These are phyloP conservation scores for Stenocarpella maydis DNA, from an alignment of 2,329 filamentous ascomycete species.

Conservation along the genomic window DNA sequence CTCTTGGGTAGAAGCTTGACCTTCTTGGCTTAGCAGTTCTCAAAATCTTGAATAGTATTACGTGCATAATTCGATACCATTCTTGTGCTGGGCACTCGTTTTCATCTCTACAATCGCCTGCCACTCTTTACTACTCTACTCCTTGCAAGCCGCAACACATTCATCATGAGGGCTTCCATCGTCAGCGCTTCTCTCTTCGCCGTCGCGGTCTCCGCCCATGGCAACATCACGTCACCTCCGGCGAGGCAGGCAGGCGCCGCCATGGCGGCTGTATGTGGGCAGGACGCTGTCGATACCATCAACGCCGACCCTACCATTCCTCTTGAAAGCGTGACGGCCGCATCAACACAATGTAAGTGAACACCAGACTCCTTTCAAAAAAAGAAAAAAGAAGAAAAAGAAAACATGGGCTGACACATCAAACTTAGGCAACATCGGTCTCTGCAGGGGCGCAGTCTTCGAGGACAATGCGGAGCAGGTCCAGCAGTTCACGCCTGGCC, in stretches of 20 bases:
- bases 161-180: constrained; percentile 36
- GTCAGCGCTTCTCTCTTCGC: constrained; percentile 38
- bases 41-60: constrained; percentile 13
- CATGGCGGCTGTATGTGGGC: constrained; percentile 54
- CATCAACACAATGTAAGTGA: constrained; percentile 42
- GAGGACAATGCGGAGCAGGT: constrained; percentile 54
- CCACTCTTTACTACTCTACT: background rate
- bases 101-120: background rate
- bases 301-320: constrained; percentile 48
- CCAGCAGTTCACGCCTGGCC: constrained; percentile 52
- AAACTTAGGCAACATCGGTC: constrained; percentile 50
- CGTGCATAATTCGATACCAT: constrained; percentile 8
- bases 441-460: constrained; percentile 57
- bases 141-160: background rate
- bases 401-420: constrained; percentile 30
- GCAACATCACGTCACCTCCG: constrained; percentile 51
- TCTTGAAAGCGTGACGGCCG: constrained; percentile 42
- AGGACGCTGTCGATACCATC: constrained; percentile 48
- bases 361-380: background rate
- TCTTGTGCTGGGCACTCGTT: constrained; percentile 20
- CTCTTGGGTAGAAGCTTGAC: constrained; percentile 7
- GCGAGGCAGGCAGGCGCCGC: constrained; percentile 53
- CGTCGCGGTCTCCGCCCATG: constrained; percentile 50
- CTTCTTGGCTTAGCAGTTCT: constrained; percentile 2
- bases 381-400: constrained; percentile 2